phyloP scores from a whole-genome alignment of 129 eudicot species.

The Flaveria linearis region DNA sequence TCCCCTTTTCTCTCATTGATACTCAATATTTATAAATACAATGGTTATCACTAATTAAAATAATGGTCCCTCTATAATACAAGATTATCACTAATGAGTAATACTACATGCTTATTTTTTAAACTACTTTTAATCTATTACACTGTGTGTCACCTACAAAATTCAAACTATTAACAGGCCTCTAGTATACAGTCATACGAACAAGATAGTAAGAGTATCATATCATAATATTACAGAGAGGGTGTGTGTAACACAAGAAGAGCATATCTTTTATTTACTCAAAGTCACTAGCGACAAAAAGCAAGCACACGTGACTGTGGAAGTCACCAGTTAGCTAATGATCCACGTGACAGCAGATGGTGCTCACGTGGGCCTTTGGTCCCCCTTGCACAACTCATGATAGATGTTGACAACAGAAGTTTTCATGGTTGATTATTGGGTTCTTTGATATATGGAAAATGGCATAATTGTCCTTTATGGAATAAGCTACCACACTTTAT shows the following conservation, averaged over 20 bases:
- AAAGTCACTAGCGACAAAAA: slow-evolving; percentile 4
- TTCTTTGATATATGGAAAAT: neutral
- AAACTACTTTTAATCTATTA: too few relatives aligned
- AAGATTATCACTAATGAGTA: too few relatives aligned
- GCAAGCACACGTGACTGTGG: slow-evolving; percentile 32
- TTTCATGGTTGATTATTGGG: slow-evolving; percentile 8
- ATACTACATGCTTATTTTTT: too few relatives aligned
- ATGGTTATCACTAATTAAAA: too few relatives aligned
- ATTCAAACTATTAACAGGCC: too few relatives aligned
- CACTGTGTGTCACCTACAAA: too few relatives aligned
- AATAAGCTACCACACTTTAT: neutral
- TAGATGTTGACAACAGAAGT: neutral
- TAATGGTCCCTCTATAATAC: too few relatives aligned
- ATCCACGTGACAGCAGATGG: slow-evolving; percentile 40
- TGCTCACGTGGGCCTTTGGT: slow-evolving; percentile 37
- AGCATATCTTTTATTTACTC: neutral
- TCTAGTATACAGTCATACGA: too few relatives aligned
- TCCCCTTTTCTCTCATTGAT: too few relatives aligned
- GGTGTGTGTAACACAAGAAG: neutral
- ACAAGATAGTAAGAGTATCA: too few relatives aligned
- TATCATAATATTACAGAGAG: too few relatives aligned
- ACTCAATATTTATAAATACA: too few relatives aligned
- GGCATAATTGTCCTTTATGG: slow-evolving; percentile 1
- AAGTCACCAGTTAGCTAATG: slow-evolving; percentile 15
- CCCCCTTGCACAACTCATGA: neutral